Evolutionary conservation across 345 rosid genomes (phyloP), one percentile per base, ranked within the genome.

Genomic region (Euphorbia pulcherrima): DNA sequence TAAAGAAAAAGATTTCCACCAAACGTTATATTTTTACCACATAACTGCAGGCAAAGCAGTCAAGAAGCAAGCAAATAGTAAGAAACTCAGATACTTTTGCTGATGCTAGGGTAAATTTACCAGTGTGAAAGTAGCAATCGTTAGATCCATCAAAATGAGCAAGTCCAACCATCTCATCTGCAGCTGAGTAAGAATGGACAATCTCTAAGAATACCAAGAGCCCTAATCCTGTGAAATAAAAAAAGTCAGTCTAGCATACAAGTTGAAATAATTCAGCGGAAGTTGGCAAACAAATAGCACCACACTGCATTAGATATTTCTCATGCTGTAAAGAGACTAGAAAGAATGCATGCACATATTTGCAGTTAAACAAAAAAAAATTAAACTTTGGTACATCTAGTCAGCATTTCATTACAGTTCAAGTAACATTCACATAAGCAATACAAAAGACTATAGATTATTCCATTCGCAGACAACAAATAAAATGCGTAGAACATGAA

Each of bases 151-250:
- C 98, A 70, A 86, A 93, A 20, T 79, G 81, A 69, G 97, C 84
- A 37, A 90, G 88, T 70, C 98, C 98, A 52, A 86, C 91, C 98
- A 93, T 89, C 78, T 93, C 94, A 85, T 93, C 96, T 59, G 98
- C 88, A 68, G 98, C 94, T 30, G 98, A 84, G 83, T 93, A 90
- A 29, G 97, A 90, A 81, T 93, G 98, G 67, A 93, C 96, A 28
- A 93, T 85, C 73, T 93, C 98, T 74, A 93, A 68, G 79, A 93
- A 79, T 69, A 93, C 97, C 63, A 93, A 81, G 65, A 93, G 78
- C 75, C 97, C 96, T 24, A 86, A 71, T 61, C 98, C 98, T 93
- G 86, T 20, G 56, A 67, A 59, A 7, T 64, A 48, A 28, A 63
- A 57, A 64, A 67, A 35, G 53, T 65, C 18, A 18, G n/a, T 65